A percentile compares a stretch with the other conserved stretches of the same genome.
Evolutionary conservation across 345 rosid genomes (phyloP).

Genomic region (Odontarrhena argentea): DNA sequence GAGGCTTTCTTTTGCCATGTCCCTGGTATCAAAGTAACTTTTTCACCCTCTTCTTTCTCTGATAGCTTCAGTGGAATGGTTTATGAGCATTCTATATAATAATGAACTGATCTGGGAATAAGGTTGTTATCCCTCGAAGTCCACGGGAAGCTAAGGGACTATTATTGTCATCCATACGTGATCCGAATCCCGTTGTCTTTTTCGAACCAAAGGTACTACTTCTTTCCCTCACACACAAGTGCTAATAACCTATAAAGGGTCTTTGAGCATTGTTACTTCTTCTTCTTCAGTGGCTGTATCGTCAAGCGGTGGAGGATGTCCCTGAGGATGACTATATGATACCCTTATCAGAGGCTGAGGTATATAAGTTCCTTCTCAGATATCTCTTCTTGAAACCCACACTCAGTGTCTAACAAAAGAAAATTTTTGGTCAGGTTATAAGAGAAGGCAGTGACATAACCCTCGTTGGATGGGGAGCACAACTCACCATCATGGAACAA

Average conservation of each 20-base stretch:
- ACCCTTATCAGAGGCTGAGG: slow-evolving; percentile 88
- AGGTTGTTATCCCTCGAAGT: slow-evolving; percentile 84
- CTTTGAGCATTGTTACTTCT: not conserved
- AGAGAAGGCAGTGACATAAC: slow-evolving; percentile 81
- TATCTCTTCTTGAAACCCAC: not conserved
- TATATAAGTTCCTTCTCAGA: slow-evolving; percentile 18
- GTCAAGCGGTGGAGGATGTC: slow-evolving; percentile 81
- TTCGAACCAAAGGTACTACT: slow-evolving; percentile 79
- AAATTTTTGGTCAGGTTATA: slow-evolving; percentile 35
- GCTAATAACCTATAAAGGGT: not conserved
- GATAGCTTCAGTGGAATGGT: not conserved
- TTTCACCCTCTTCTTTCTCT: not conserved
- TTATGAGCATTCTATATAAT: not conserved
- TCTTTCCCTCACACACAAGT: slow-evolving; percentile 3
- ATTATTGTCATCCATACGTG: slow-evolving; percentile 66
- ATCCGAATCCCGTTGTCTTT: slow-evolving; percentile 77
- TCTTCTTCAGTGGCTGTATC: slow-evolving; percentile 69
- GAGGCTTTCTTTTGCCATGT: slow-evolving; percentile 98
- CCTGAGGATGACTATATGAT: slow-evolving; percentile 84
- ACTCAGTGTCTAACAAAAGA: not conserved
- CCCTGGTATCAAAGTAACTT: slow-evolving; percentile 81
- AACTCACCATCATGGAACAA: slow-evolving; percentile 72
- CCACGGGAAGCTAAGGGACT: slow-evolving; percentile 82
- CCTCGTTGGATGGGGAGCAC: slow-evolving; percentile 94
- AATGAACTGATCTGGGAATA: not conserved